Evolutionary conservation across 139 green algal genomes (phyloP).

Genomic region (Pleodorina starrii): DNA sequence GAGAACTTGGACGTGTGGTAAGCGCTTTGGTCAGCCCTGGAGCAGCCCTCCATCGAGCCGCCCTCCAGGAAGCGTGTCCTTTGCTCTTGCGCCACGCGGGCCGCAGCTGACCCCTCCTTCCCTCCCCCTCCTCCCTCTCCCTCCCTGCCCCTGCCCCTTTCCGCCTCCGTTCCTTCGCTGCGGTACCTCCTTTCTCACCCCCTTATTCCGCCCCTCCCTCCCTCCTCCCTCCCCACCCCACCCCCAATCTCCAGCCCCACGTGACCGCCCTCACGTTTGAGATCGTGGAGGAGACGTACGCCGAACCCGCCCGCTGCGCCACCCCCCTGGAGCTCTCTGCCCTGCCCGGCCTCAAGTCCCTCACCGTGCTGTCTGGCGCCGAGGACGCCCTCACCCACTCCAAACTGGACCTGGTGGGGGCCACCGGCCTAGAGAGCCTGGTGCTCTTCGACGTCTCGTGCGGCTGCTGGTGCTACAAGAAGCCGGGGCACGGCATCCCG

Average conservation of each 20-base stretch:
- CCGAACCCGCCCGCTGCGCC: conserved; percentile 8
- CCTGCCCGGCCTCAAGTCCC: conserved; percentile 32
- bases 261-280: conserved; percentile 41
- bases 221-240: background rate
- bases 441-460: conserved; percentile 43
- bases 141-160: background rate
- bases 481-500: conserved; percentile 45
- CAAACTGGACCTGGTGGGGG: conserved; percentile 42
- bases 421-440: conserved; percentile 25
- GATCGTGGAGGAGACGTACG: conserved; percentile 54
- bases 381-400: conserved; percentile 43
- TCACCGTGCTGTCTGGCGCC: conserved; percentile 31
- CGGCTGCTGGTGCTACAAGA: conserved; percentile 52
- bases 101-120: background rate
- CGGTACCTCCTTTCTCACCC: background rate
- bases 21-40: no score
- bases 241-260: background rate
- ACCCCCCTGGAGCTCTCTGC: conserved; percentile 31
- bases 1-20: no score
- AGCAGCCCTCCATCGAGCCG: no score
- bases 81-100: no score
- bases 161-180: background rate
- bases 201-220: background rate
- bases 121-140: background rate
- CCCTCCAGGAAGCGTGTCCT: no score